A percentile compares a stretch with the other conserved stretches of the same genome.
phyloP scores from a whole-genome alignment of 1,284 basidiomycete species.

The Ustilago xerochloae region DNA sequence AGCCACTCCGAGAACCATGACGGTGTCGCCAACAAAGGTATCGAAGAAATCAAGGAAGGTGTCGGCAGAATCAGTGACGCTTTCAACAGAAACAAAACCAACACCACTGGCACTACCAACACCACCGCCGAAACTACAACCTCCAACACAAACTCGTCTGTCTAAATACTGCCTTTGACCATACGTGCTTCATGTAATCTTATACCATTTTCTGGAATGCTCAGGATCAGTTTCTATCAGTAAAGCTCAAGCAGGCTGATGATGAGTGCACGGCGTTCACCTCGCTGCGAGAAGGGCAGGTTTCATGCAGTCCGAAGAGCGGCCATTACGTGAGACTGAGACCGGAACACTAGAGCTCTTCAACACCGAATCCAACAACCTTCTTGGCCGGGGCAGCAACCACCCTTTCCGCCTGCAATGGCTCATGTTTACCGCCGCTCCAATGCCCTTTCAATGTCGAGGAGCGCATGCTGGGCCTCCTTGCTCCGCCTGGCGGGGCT shows the following conservation, averaged over 20 bases:
- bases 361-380: conserved; percentile 36
- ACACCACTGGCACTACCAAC: background rate
- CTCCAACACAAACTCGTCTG: background rate
- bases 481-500: background rate
- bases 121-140: background rate
- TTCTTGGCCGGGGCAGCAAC: conserved; percentile 22
- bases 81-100: conserved; percentile 3
- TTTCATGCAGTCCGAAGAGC: too few species aligned
- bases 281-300: too few species aligned
- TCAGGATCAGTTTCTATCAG: background rate
- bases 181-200: too few species aligned
- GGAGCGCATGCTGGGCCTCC: conserved; percentile 27
- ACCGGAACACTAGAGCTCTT: conserved; percentile 11
- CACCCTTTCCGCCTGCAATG: conserved; percentile 22
- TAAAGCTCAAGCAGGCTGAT: too few species aligned
- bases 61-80: conserved; percentile 8
- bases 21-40: conserved; percentile 28
- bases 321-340: too few species aligned
- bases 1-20: conserved; percentile 12
- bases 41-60: conserved; percentile 32
- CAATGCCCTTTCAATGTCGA: conserved; percentile 42
- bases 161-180: background rate
- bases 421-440: conserved; percentile 14
- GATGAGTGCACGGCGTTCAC: too few species aligned
- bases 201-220: too few species aligned